These are phyloP conservation scores for Ustilago cynodontis DNA, from an alignment of 1,284 basidiomycete genomes.

Conservation along the genomic window DNA sequence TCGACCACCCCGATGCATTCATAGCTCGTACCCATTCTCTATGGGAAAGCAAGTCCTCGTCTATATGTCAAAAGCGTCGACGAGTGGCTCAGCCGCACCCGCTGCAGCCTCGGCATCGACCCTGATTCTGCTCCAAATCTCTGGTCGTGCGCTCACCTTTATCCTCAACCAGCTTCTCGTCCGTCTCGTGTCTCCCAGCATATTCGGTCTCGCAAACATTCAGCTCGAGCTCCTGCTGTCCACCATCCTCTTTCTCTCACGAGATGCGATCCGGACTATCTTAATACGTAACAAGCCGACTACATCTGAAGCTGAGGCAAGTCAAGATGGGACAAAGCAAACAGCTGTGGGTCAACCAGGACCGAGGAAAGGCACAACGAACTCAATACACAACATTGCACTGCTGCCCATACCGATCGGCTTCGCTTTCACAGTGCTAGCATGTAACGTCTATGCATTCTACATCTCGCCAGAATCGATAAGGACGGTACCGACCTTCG, in stretches of 20 bases:
- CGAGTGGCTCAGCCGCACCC: not conserved
- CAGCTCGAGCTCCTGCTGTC: constrained; percentile 88
- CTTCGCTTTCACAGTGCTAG: constrained; percentile 32
- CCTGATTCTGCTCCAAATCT: constrained; percentile 86
- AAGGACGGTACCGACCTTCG: constrained; percentile 38
- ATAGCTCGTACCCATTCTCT: not conserved
- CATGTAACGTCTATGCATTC: constrained; percentile 36
- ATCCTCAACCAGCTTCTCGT: constrained; percentile 87
- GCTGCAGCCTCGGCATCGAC: constrained; percentile 75
- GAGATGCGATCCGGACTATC: constrained; percentile 80
- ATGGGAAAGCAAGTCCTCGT: too few species aligned
- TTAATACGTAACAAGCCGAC: constrained; percentile 39
- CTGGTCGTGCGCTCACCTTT: constrained; percentile 87
- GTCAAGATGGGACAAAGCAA: too few species aligned
- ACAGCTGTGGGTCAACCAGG: not conserved
- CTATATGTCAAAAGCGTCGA: not conserved
- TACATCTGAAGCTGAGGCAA: not conserved
- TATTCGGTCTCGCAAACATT: constrained; percentile 86
- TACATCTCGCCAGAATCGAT: constrained; percentile 53
- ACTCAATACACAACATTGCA: constrained; percentile 59
- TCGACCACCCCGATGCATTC: not conserved
- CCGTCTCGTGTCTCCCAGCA: constrained; percentile 83
- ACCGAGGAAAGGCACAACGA: constrained; percentile 17
- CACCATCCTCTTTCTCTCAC: constrained; percentile 88
- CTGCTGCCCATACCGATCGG: constrained; percentile 60